Evolutionary conservation across 2,329 filamentous ascomycete genomes (phyloP).

Genomic region (Cladosporium oxysporum): DNA sequence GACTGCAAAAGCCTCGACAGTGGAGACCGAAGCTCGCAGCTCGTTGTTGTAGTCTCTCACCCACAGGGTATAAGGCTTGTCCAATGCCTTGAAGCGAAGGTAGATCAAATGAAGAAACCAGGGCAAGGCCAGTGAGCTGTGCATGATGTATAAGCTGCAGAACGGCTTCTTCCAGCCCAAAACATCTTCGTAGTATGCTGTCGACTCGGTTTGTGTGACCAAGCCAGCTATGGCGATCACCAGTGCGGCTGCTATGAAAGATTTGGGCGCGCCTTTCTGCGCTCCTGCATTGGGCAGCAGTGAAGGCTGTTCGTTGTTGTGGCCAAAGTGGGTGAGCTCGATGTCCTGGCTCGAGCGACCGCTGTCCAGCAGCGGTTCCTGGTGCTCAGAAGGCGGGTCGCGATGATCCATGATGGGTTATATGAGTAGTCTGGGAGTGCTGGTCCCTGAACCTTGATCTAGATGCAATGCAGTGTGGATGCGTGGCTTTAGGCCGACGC

Average conservation of each 20-base stretch:
- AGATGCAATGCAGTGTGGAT: conserved; percentile 13
- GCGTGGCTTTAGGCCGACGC: conserved; percentile 13
- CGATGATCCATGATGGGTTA: conserved; percentile 5
- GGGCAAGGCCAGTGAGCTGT: conserved; percentile 35
- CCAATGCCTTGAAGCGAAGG: conserved; percentile 27
- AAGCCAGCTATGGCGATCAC: conserved; percentile 34
- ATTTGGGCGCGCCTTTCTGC: conserved; percentile 15
- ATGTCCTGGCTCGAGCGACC: conserved; percentile 25
- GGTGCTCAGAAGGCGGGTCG: conserved; percentile 20
- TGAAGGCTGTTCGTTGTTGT: conserved; percentile 26
- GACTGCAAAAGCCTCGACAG: conserved; percentile 35
- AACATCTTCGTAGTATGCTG: conserved; percentile 37
- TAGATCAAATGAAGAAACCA: conserved; percentile 34
- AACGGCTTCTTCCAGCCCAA: conserved; percentile 38
- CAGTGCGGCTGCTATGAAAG: conserved; percentile 28
- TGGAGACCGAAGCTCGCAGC: conserved; percentile 32
- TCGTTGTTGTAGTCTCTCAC: conserved; percentile 36
- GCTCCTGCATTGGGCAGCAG: conserved; percentile 9
- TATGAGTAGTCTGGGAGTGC: conserved; percentile 5
- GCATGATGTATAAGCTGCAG: conserved; percentile 37
- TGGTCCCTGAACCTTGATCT: conserved; percentile 14
- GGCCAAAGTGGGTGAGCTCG: conserved; percentile 24
- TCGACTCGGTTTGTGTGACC: conserved; percentile 37
- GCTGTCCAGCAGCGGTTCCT: conserved; percentile 28
- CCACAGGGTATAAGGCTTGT: conserved; percentile 30